phyloP scores from a whole-genome alignment of 106 monocot genomes.

The Dendrobium catenatum region DNA sequence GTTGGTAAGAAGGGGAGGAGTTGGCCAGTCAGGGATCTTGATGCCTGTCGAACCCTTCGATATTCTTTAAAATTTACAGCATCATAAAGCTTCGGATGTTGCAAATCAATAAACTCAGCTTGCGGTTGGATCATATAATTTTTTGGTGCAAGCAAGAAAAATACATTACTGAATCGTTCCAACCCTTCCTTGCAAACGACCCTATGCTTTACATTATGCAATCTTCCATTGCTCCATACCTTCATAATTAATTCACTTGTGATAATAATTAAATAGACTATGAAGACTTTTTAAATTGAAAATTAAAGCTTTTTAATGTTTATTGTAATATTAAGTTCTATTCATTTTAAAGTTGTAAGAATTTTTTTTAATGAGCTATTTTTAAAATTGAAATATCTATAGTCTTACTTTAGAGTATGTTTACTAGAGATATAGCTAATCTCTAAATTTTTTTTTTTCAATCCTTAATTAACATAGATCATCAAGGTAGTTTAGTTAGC shows the following conservation, averaged over 20 bases:
- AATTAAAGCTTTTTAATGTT: too few species aligned
- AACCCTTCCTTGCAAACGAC: constrained; percentile 36
- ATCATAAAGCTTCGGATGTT: constrained; percentile 28
- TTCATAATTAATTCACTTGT: neutral
- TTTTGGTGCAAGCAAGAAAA: constrained; percentile 53
- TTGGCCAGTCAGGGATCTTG: constrained; percentile 22
- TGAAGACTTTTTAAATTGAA: too few species aligned
- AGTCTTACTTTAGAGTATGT: too few species aligned
- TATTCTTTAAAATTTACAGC: constrained; percentile 29
- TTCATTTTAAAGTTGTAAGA: too few species aligned
- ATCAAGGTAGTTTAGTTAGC: too few species aligned
- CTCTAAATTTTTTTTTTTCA: too few species aligned
- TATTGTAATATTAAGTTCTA: too few species aligned
- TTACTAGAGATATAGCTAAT: too few species aligned
- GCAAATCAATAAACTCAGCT: constrained; percentile 18
- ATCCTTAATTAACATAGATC: too few species aligned
- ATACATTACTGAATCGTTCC: constrained; percentile 28
- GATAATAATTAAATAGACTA: too few species aligned
- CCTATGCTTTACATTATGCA: constrained; percentile 52
- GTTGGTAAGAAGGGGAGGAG: constrained; percentile 16
- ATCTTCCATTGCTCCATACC: constrained; percentile 58
- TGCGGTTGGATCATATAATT: constrained; percentile 34
- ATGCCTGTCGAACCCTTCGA: constrained; percentile 25
- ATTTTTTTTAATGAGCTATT: too few species aligned
- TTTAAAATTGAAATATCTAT: too few species aligned